These are phyloP conservation scores for Pseudocercospora musae DNA, from an alignment of 2,329 filamentous ascomycete genomes.

Conservation along the genomic window DNA sequence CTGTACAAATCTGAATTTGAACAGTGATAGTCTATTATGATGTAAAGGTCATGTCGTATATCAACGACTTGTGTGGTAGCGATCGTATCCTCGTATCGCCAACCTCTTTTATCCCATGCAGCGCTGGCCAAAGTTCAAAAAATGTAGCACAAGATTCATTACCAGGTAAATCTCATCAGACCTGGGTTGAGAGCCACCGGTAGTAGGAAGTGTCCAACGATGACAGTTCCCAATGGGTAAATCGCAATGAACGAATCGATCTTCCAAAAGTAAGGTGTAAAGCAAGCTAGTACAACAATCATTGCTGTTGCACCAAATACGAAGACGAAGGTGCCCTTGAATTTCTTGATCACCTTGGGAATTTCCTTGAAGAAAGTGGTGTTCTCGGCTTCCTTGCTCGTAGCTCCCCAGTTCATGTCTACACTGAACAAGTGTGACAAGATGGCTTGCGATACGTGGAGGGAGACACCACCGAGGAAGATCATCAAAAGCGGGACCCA, in stretches of 20 bases:
- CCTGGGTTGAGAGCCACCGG: constrained; percentile 61
- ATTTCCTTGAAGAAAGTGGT: constrained; percentile 58
- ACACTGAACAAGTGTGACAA: constrained; percentile 41
- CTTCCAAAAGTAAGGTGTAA: constrained; percentile 53
- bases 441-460: constrained; percentile 42
- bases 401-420: constrained; percentile 53
- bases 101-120: constrained; percentile 13
- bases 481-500: constrained; percentile 55
- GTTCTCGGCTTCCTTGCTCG: constrained; percentile 57
- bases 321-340: constrained; percentile 55
- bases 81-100: not conserved
- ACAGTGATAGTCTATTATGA: not conserved
- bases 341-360: constrained; percentile 53
- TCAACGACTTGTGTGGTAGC: not conserved
- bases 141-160: constrained; percentile 22
- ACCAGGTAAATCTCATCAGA: constrained; percentile 63
- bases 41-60: not conserved
- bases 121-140: constrained; percentile 10
- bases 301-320: constrained; percentile 46
- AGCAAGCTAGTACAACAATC: constrained; percentile 50
- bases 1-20: not conserved
- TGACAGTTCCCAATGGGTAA: constrained; percentile 53
- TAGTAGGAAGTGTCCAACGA: constrained; percentile 56
- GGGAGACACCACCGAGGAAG: constrained; percentile 41
- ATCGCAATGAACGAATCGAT: constrained; percentile 60